These are phyloP conservation scores for Amaranthus cruentus DNA, from an alignment of 148 eudicot species.

Conservation along the genomic window DNA sequence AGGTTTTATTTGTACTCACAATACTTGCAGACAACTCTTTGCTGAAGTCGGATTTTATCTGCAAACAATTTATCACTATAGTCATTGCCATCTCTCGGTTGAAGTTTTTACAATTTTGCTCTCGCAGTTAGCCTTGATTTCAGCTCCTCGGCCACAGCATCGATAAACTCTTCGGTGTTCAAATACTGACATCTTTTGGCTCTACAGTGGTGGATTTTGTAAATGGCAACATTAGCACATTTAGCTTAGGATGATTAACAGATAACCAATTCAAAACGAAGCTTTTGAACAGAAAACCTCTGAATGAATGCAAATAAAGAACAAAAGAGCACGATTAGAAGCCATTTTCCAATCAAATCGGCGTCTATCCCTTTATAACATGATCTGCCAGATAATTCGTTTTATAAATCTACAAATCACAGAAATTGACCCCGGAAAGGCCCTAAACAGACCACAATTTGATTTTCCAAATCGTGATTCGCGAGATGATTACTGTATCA, in stretches of 20 bases:
- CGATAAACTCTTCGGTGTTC: slow-evolving; percentile 89
- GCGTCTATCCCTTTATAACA: not conserved
- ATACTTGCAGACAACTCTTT: too few relatives aligned
- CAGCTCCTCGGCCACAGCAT: slow-evolving; percentile 76
- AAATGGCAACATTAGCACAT: not conserved
- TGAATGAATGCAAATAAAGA: not conserved
- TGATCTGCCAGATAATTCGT: too few relatives aligned
- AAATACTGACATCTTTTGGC: slow-evolving; percentile 47
- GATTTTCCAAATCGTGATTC: too few relatives aligned
- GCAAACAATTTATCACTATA: not conserved
- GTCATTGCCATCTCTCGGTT: not conserved
- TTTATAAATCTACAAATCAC: too few relatives aligned
- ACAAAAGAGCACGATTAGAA: not conserved
- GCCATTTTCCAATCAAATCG: not conserved
- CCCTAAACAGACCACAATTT: too few relatives aligned
- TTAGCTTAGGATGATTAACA: slow-evolving; percentile 6
- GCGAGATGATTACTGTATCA: too few relatives aligned
- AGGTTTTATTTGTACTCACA: too few relatives aligned
- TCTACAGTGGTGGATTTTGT: not conserved
- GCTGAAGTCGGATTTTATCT: too few relatives aligned
- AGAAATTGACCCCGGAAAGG: too few relatives aligned
- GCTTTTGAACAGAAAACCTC: not conserved
- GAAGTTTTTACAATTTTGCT: not conserved
- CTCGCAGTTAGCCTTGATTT: slow-evolving; percentile 46
- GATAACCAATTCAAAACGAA: not conserved